Percentiles rank a stretch among this genome's conserved stretches.
Conservation (phyloP, 768 basidiomycete genomes). For the Mycena amicta region DNA sequence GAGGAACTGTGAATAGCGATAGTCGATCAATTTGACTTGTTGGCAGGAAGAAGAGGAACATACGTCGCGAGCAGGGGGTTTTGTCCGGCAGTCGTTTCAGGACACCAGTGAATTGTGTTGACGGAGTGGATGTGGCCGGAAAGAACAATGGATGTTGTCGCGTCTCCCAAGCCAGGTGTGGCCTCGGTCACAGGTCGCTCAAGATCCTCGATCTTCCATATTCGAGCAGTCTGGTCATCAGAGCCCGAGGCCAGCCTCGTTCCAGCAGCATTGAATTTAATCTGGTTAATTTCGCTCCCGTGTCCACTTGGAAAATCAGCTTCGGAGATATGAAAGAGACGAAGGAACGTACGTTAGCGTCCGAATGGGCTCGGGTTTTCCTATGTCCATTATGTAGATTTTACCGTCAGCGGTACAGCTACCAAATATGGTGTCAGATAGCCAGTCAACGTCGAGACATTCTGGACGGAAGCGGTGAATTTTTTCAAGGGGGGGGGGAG, state of each 20-base stretch:
- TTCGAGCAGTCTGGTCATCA: slow-evolving; percentile 76
- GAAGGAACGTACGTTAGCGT: slow-evolving; percentile 56
- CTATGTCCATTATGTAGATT: slow-evolving; percentile 63
- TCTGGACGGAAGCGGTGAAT: slow-evolving; percentile 39
- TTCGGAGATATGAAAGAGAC: not conserved
- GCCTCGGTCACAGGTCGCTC: too few species aligned
- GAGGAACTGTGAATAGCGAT: slow-evolving; percentile 54
- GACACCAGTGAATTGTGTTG: slow-evolving; percentile 72
- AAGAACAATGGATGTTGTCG: slow-evolving; percentile 47
- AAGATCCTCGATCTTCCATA: slow-evolving; percentile 67
- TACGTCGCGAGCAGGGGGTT: slow-evolving; percentile 76
- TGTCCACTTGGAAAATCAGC: slow-evolving; percentile 56
- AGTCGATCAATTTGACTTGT: too few species aligned
- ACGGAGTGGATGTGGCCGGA: slow-evolving; percentile 69
- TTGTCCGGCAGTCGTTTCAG: slow-evolving; percentile 44
- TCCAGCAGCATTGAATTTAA: slow-evolving; percentile 64
- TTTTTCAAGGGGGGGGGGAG: not conserved
- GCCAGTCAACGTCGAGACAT: slow-evolving; percentile 82
- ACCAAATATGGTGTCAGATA: slow-evolving; percentile 71
- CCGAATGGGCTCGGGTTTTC: slow-evolving; percentile 55
- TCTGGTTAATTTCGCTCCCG: slow-evolving; percentile 75
- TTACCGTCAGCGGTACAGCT: slow-evolving; percentile 72
- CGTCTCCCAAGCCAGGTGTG: too few species aligned
- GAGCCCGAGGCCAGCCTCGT: slow-evolving; percentile 80
- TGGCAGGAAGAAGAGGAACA: too few species aligned